Evolutionary conservation across 805 yeast genomes (phyloP).

Genomic region (Wickerhamomyces ciferrii): DNA sequence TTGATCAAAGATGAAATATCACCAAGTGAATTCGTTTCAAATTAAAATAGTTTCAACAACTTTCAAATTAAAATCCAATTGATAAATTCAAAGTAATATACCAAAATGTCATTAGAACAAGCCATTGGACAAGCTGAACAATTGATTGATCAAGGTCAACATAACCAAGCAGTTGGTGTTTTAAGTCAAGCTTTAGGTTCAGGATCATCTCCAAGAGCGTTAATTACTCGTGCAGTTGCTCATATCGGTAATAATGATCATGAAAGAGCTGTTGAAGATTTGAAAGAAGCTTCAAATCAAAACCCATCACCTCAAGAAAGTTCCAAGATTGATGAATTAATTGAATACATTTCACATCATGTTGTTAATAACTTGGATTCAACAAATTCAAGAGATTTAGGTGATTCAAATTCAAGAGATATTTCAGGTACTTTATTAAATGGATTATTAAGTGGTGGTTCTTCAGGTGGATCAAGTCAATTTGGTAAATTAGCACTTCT

Average conservation of each 20-base stretch:
- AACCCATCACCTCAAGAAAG: slow-evolving; percentile 15
- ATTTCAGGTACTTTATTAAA: slow-evolving; percentile 13
- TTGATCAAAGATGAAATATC: not conserved
- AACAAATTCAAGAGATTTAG: slow-evolving; percentile 13
- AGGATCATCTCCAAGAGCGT: slow-evolving; percentile 13
- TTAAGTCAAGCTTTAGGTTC: not conserved
- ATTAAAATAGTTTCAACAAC: not conserved
- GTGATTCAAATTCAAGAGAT: slow-evolving; percentile 13
- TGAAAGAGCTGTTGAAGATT: slow-evolving; percentile 17
- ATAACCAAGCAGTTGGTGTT: slow-evolving; percentile 2
- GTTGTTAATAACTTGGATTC: slow-evolving; percentile 16
- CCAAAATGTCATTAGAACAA: slow-evolving; percentile 6
- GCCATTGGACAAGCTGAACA: slow-evolving; percentile 10
- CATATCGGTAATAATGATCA: slow-evolving; percentile 11
- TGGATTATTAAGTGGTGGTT: slow-evolving; percentile 17
- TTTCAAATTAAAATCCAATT: slow-evolving; percentile 1
- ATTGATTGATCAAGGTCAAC: slow-evolving; percentile 1
- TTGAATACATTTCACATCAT: slow-evolving; percentile 14
- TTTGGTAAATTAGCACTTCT: slow-evolving; percentile 10
- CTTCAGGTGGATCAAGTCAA: slow-evolving; percentile 9
- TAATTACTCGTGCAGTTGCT: slow-evolving; percentile 19
- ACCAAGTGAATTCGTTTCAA: not conserved
- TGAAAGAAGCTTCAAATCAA: slow-evolving; percentile 15
- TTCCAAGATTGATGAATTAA: slow-evolving; percentile 14
- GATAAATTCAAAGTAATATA: slow-evolving; percentile 9